Percentiles rank a stretch among this genome's conserved stretches.
phyloP scores from a whole-genome alignment of 225 moss, liverwort and hornwort species.

The Takakia lepidozioides region DNA sequence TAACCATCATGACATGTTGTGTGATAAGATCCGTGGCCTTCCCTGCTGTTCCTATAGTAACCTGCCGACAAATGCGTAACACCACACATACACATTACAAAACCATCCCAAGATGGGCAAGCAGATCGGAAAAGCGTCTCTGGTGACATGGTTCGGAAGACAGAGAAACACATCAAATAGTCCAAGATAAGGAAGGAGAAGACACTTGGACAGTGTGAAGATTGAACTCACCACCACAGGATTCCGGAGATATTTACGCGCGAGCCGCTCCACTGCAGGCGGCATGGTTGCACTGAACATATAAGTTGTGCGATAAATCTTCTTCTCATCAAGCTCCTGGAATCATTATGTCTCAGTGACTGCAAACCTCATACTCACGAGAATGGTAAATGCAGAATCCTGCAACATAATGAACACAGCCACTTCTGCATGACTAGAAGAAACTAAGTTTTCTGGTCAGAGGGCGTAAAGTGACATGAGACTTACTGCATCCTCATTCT shows the following conservation, averaged over 20 bases:
- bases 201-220: neutral
- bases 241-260: constrained; percentile 93
- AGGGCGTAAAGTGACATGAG: no score
- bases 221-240: constrained; percentile 76
- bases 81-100: neutral
- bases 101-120: neutral
- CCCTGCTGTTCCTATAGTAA: constrained; percentile 82
- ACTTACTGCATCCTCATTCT: constrained; percentile 96
- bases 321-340: constrained; percentile 94
- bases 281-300: constrained; percentile 99
- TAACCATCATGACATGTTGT: constrained; percentile 83
- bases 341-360: no score
- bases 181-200: no score
- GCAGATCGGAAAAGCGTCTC: no score
- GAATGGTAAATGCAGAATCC: no score
- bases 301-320: constrained; percentile 96
- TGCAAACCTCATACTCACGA: no score
- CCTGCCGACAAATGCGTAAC: constrained; percentile 16
- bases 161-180: no score
- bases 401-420: no score
- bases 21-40: constrained; percentile 89
- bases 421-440: no score
- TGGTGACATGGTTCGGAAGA: no score
- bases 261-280: constrained; percentile 87
- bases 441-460: no score